Conservation (phyloP, 2,329 filamentous ascomycete species). For the Fusarium albosuccineum region DNA sequence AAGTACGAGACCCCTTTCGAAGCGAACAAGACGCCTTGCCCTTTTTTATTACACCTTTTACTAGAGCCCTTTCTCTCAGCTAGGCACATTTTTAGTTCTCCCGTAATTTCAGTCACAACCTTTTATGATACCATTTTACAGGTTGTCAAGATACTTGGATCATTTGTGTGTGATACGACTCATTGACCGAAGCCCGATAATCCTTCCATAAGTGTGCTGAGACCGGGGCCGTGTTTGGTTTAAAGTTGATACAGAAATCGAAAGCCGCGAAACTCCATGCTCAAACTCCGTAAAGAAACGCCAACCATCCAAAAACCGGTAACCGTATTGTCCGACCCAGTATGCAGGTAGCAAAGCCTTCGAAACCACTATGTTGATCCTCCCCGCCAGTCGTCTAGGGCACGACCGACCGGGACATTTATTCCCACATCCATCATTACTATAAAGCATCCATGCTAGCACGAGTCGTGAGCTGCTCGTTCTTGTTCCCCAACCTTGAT, state of each 20-base stretch:
- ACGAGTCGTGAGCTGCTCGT: constrained; percentile 87
- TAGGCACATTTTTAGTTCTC: constrained; percentile 57
- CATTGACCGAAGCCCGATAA: constrained; percentile 2
- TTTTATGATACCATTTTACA: constrained; percentile 61
- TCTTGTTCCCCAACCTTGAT: constrained; percentile 96
- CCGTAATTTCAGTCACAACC: constrained; percentile 61
- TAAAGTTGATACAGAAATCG: constrained; percentile 11
- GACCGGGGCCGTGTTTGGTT: not conserved
- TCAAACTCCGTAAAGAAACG: constrained; percentile 26
- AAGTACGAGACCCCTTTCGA: constrained; percentile 36
- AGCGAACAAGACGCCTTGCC: constrained; percentile 51
- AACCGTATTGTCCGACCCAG: not conserved
- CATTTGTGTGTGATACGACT: constrained; percentile 13
- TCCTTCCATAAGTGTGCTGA: not conserved
- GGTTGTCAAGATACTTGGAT: constrained; percentile 35
- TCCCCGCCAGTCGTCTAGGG: not conserved
- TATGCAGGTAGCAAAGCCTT: not conserved
- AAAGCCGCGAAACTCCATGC: constrained; percentile 44
- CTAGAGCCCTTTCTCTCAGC: constrained; percentile 51
- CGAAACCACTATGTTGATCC: not conserved
- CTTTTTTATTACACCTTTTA: constrained; percentile 52
- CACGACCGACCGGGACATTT: too few relatives aligned
- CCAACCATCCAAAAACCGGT: constrained; percentile 15
- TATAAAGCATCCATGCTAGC: constrained; percentile 83
- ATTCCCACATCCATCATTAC: not conserved